Percentiles rank a stretch among this genome's conserved stretches.
These are phyloP conservation scores for Yamadazyma taylorii DNA, from an alignment of 1,139 yeast genomes.

Conservation along the genomic window DNA sequence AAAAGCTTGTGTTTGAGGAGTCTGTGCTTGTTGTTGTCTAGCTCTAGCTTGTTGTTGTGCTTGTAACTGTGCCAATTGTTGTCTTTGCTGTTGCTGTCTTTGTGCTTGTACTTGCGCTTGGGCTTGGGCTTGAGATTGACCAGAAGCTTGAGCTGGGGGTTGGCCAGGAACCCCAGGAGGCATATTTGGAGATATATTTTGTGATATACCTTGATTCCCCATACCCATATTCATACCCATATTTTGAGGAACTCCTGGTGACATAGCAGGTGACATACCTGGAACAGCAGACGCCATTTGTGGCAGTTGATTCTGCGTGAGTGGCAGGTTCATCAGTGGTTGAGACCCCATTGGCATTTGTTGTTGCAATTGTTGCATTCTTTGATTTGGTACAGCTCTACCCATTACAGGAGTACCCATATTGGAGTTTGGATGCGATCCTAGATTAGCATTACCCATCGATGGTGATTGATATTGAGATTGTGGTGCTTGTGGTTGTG, in stretches of 20 bases:
- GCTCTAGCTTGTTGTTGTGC: slow-evolving; percentile 2
- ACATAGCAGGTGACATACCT: slow-evolving; percentile 3
- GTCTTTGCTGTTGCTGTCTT: slow-evolving; percentile 8
- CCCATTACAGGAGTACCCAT: slow-evolving; percentile 20
- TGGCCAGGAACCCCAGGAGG: slow-evolving; percentile 27
- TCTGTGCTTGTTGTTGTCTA: slow-evolving; percentile 3
- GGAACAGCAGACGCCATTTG: slow-evolving; percentile 1
- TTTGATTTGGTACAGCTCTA: slow-evolving; percentile 13
- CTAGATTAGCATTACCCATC: slow-evolving; percentile 8
- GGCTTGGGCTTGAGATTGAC: slow-evolving; percentile 20
- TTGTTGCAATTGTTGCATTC: slow-evolving; percentile 26
- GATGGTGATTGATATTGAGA: slow-evolving; percentile 10
- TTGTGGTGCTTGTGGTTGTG: slow-evolving; percentile 7
- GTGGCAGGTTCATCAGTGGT: slow-evolving; percentile 1
- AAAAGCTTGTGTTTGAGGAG: slow-evolving; percentile 13
- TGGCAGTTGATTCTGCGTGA: slow-evolving; percentile 3
- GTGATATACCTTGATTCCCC: not conserved
- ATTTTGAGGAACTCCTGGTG: not conserved
- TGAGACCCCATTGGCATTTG: slow-evolving; percentile 23
- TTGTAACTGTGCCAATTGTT: slow-evolving; percentile 4
- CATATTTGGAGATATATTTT: not conserved
- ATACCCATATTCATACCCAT: not conserved
- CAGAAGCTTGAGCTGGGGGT: too few relatives aligned
- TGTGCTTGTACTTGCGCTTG: slow-evolving; percentile 10
- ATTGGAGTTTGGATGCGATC: slow-evolving; percentile 13